Percentiles rank a stretch among this genome's conserved stretches.
Evolutionary conservation across 2,329 filamentous ascomycete genomes (phyloP).

Genomic region (Penicillium sp.): DNA sequence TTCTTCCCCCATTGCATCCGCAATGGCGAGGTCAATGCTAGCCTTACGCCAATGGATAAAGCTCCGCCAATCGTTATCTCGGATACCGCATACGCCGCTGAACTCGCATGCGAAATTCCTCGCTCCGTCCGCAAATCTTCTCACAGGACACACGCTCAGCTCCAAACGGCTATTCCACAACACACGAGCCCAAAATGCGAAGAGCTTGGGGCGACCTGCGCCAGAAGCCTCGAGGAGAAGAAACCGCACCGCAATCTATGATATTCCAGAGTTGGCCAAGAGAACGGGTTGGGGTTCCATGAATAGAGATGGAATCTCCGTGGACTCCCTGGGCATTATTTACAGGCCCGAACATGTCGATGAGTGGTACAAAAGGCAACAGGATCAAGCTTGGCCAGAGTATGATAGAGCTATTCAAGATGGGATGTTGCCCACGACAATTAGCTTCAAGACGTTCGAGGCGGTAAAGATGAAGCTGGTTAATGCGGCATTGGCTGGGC

Average conservation of each 20-base stretch:
- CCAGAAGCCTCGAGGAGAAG: not conserved
- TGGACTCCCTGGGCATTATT: not conserved
- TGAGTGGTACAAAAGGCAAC: not conserved
- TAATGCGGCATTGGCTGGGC: slow-evolving; percentile 1
- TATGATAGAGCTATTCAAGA: slow-evolving; percentile 3
- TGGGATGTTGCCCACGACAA: slow-evolving; percentile 4
- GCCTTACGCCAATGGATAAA: slow-evolving; percentile 15
- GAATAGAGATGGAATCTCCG: not conserved
- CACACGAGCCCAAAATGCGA: slow-evolving; percentile 2
- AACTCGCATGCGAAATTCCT: not conserved
- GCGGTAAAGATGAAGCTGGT: slow-evolving; percentile 15
- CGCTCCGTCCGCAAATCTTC: not conserved
- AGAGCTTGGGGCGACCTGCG: not conserved
- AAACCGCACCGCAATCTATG: too few relatives aligned
- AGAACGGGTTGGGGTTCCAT: not conserved
- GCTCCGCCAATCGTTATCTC: slow-evolving; percentile 4
- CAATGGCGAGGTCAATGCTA: slow-evolving; percentile 15
- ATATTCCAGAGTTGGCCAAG: too few relatives aligned
- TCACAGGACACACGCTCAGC: not conserved
- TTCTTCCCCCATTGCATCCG: not conserved
- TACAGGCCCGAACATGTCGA: not conserved
- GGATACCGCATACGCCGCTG: not conserved
- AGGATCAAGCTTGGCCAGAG: too few relatives aligned
- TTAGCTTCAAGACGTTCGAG: slow-evolving; percentile 16
- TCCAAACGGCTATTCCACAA: slow-evolving; percentile 10